Base-by-base conservation (phyloP, 495 filamentous ascomycete species). In the Penicillium paradoxum region DNA sequence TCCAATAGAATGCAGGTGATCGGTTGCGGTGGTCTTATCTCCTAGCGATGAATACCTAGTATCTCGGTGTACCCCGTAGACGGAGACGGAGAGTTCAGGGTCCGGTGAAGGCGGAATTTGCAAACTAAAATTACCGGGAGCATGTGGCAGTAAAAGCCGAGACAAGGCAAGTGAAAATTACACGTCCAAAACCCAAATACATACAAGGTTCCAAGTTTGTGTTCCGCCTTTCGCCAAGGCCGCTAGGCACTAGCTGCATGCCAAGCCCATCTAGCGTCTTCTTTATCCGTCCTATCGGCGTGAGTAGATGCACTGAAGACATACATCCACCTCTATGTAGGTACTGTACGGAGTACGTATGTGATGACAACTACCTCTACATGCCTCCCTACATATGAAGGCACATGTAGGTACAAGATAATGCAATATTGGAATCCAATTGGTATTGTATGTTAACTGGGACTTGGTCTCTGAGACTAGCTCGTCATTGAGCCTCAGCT, bases 281-380 rank as follows among this genome's bases (percentile, higher is more conserved):
- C 56, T 51, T 48, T 56, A 59, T 59, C 56, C 42, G 37, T 22
- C 53, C 56, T 51, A 55, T 59, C 51, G 54, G 49, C 13, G 14
- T 13, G n/a, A 27, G n/a, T n/a, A n/a, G n/a, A n/a, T n/a, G n/a
- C n/a, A n/a, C n/a, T n/a, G n/a, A n/a, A n/a, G 24, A 27, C 3
- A 27, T 27, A 34, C 29, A 33, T 8, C 44, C 29, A 9, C 24
- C 24, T n/a, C n/a, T n/a, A n/a, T n/a, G n/a, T n/a, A n/a, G n/a
- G n/a, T n/a, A n/a, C n/a, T n/a, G n/a, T n/a, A n/a, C n/a, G n/a
- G n/a, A n/a, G n/a, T n/a, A n/a, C n/a, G n/a, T n/a, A n/a, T n/a
- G n/a, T n/a, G n/a, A n/a, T n/a, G n/a, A n/a, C n/a, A n/a, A n/a
- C n/a, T n/a, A n/a, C n/a, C n/a, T n/a, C n/a, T n/a, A n/a, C n/a